A percentile compares a stretch with the other conserved stretches of the same genome.
Conservation (phyloP, 2,329 filamentous ascomycete species). For the Sporothrix phasma region DNA sequence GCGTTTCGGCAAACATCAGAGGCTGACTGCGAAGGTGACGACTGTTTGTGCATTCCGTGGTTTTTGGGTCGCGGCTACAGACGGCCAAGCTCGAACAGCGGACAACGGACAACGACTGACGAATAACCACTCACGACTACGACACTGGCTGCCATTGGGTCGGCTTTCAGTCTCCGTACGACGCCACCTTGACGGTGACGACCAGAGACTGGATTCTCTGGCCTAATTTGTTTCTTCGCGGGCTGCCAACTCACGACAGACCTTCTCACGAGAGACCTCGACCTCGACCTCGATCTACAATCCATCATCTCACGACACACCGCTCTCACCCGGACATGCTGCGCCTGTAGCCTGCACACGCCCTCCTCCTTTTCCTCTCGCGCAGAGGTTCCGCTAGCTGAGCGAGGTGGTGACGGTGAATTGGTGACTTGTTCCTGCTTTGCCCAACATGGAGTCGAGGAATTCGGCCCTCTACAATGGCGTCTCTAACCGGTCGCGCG, state of each 20-base stretch:
- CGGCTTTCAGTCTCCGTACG: not conserved
- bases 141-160: not conserved
- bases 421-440: too few relatives aligned
- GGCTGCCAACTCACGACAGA: too few relatives aligned
- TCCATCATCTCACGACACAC: not conserved
- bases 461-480: conserved; percentile 26
- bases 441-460: conserved; percentile 12
- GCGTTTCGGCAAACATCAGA: not conserved
- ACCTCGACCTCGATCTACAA: not conserved
- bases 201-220: not conserved
- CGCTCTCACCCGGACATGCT: conserved; percentile 1
- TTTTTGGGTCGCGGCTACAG: not conserved
- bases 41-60: not conserved
- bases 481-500: conserved; percentile 26
- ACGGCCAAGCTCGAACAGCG: not conserved
- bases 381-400: conserved; percentile 2
- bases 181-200: not conserved
- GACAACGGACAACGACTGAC: not conserved
- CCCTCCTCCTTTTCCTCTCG: not conserved
- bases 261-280: not conserved
- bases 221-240: not conserved
- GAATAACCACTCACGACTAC: not conserved
- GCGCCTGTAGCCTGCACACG: not conserved
- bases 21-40: not conserved
- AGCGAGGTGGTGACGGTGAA: not conserved